Evolutionary conservation across 2,329 filamentous ascomycete species (phyloP).

Genomic region (Fusarium pininemorale): DNA sequence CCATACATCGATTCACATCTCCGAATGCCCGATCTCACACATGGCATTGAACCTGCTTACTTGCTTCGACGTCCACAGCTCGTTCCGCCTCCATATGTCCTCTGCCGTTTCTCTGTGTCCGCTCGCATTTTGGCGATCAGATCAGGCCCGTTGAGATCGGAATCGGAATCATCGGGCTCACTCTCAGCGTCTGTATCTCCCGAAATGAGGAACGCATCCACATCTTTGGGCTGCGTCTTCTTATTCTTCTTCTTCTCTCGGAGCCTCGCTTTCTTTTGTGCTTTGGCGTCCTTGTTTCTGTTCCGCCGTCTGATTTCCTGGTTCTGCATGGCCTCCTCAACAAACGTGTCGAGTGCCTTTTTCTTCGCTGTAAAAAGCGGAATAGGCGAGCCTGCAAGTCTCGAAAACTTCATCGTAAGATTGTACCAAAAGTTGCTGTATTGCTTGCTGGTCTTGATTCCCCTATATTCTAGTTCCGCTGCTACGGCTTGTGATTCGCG

Average conservation of each 20-base stretch:
- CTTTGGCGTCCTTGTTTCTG: background rate
- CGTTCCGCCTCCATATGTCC: conserved; percentile 12
- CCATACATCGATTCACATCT: background rate
- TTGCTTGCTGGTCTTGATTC: conserved; percentile 23
- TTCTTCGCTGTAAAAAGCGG: conserved; percentile 41
- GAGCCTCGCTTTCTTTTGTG: background rate
- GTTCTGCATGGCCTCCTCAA: conserved; percentile 31
- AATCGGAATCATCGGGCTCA: conserved; percentile 20
- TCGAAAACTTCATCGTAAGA: conserved; percentile 35
- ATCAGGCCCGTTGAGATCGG: conserved; percentile 9
- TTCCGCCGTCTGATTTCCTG: background rate
- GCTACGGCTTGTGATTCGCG: conserved; percentile 11
- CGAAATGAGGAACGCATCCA: conserved; percentile 32
- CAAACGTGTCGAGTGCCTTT: conserved; percentile 33
- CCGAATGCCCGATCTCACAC: background rate
- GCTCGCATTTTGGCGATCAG: conserved; percentile 25
- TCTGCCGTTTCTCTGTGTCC: conserved; percentile 16
- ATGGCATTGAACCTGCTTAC: background rate
- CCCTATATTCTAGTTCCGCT: conserved; percentile 26
- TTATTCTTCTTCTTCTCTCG: conserved; percentile 5
- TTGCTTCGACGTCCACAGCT: conserved; percentile 26
- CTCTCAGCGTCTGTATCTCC: conserved; percentile 34
- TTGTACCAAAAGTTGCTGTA: conserved; percentile 41
- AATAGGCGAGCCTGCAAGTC: conserved; percentile 23
- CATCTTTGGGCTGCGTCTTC: conserved; percentile 6